These are phyloP conservation scores for Trichopus zeylanicus DNA, from an alignment of 116 monocot genomes.

Conservation along the genomic window DNA sequence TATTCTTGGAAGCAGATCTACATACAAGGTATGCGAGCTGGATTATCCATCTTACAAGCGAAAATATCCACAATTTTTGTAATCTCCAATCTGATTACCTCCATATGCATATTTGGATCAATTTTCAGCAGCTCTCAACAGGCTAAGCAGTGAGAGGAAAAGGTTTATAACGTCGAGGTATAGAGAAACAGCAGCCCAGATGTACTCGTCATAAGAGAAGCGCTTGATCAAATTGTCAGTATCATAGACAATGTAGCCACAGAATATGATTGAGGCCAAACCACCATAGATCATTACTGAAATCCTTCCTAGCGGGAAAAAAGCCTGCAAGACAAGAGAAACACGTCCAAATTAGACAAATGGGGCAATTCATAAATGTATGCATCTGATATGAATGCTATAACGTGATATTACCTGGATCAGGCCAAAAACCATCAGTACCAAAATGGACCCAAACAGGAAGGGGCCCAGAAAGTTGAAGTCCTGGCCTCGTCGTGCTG, in stretches of 20 bases:
- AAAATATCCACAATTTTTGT: not conserved
- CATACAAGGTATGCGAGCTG: no score
- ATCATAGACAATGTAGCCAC: slow-evolving; percentile 27
- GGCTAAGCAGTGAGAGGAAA: slow-evolving; percentile 4
- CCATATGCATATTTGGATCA: not conserved
- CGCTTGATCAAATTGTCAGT: slow-evolving; percentile 36
- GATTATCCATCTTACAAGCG: not conserved
- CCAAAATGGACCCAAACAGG: not conserved
- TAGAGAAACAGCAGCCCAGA: slow-evolving; percentile 22
- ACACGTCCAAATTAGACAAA: not conserved
- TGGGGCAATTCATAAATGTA: not conserved
- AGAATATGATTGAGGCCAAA: slow-evolving; percentile 12
- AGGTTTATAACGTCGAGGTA: slow-evolving; percentile 28
- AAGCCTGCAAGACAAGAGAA: slow-evolving; percentile 3
- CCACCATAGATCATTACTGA: slow-evolving; percentile 15
- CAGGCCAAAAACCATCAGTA: slow-evolving; percentile 1
- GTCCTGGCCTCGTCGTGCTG: slow-evolving; percentile 8
- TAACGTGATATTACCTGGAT: slow-evolving; percentile 5
- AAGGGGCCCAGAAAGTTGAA: slow-evolving; percentile 9
- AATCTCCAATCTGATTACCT: no score
- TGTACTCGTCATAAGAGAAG: slow-evolving; percentile 23
- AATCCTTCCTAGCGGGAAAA: slow-evolving; percentile 21
- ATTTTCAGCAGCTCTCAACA: slow-evolving; percentile 23
- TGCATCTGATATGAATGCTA: not conserved
- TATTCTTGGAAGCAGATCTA: no score